Percentiles rank a stretch among this genome's conserved stretches.
phyloP scores from a whole-genome alignment of 495 filamentous ascomycete genomes.

The Neohortaea acidophila region DNA sequence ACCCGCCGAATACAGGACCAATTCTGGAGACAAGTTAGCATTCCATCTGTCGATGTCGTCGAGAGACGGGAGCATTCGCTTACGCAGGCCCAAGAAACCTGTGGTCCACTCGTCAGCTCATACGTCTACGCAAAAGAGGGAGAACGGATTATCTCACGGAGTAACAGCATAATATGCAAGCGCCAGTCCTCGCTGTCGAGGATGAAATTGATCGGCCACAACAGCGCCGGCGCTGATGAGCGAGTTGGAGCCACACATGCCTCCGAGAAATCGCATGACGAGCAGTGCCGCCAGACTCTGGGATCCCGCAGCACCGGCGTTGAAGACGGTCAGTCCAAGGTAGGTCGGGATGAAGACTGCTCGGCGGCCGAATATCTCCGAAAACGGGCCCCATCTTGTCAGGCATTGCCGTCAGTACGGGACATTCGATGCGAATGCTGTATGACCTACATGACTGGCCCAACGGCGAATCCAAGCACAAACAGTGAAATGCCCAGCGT shows the following conservation, averaged over 20 bases:
- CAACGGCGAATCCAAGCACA: constrained; percentile 57
- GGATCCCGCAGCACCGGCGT: constrained; percentile 44
- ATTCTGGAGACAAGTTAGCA: too few species aligned
- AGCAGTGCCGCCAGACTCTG: constrained; percentile 51
- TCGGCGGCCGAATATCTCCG: constrained; percentile 61
- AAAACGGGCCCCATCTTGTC: constrained; percentile 42
- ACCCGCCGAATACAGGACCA: constrained; percentile 48
- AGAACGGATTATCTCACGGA: not conserved
- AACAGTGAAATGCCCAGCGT: constrained; percentile 59
- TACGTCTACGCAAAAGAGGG: not conserved
- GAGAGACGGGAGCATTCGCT: too few species aligned
- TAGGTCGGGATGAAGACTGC: constrained; percentile 52
- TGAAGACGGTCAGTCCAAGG: constrained; percentile 50
- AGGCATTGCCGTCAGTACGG: not conserved
- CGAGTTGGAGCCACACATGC: constrained; percentile 60
- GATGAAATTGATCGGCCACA: constrained; percentile 59
- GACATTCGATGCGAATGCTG: not conserved
- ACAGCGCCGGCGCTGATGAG: constrained; percentile 61
- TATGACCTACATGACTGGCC: constrained; percentile 35
- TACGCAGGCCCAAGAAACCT: not conserved
- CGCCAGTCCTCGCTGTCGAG: constrained; percentile 47
- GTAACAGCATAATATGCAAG: constrained; percentile 1
- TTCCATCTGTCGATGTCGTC: too few species aligned
- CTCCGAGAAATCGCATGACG: constrained; percentile 63
- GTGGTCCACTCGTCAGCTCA: not conserved